phyloP scores from a whole-genome alignment of 305 asterid genomes.

The Fraxinus velutina region DNA sequence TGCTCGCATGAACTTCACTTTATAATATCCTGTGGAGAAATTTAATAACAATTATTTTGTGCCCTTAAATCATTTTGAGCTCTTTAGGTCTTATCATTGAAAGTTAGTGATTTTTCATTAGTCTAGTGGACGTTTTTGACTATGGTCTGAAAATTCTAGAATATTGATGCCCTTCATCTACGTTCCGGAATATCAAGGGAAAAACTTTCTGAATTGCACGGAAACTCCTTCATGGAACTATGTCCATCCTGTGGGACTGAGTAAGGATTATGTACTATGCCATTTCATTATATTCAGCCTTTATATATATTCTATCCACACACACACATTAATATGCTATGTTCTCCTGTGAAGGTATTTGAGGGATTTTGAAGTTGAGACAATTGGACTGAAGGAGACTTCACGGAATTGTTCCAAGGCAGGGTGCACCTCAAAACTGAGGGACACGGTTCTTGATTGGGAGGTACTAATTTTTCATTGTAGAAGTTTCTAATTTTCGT shows the following conservation, averaged over 20 bases:
- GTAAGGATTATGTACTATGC: slow-evolving; percentile 46
- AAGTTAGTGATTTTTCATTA: slow-evolving; percentile 14
- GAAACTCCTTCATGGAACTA: slow-evolving; percentile 79
- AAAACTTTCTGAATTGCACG: slow-evolving; percentile 84
- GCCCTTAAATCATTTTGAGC: not conserved
- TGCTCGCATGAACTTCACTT: slow-evolving; percentile 5
- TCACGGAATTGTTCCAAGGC: slow-evolving; percentile 63
- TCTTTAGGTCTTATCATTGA: not conserved
- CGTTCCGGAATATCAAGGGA: slow-evolving; percentile 93
- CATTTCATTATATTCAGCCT: slow-evolving; percentile 5
- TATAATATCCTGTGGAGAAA: slow-evolving; percentile 8
- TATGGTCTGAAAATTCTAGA: slow-evolving; percentile 48
- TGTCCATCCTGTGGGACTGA: slow-evolving; percentile 85
- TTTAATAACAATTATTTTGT: not conserved
- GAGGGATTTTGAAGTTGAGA: slow-evolving; percentile 91
- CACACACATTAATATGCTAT: slow-evolving; percentile 15
- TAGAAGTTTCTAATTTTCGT: not conserved
- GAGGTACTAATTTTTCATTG: slow-evolving; percentile 51
- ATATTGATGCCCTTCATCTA: slow-evolving; percentile 88
- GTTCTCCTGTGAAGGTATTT: slow-evolving; percentile 54
- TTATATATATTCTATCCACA: not conserved
- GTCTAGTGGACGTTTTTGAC: slow-evolving; percentile 18
- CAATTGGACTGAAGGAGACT: slow-evolving; percentile 86
- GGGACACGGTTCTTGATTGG: slow-evolving; percentile 97
- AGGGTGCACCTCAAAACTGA: slow-evolving; percentile 71